A percentile compares a stretch with the other conserved stretches of the same genome.
These are phyloP conservation scores for Stellera chamaejasme DNA, from an alignment of 345 rosid genomes.

Conservation along the genomic window DNA sequence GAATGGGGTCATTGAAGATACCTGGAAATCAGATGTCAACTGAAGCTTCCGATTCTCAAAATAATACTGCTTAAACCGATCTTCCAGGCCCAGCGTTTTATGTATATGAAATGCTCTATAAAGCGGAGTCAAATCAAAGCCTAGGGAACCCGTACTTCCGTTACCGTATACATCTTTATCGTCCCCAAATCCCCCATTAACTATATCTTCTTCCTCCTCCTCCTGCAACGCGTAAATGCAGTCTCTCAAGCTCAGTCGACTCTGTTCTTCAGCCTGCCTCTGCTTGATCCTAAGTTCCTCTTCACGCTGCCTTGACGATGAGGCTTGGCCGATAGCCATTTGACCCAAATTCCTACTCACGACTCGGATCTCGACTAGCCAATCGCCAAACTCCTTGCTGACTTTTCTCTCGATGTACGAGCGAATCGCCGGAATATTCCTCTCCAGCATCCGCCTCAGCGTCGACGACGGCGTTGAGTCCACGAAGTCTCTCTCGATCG, in stretches of 20 bases:
- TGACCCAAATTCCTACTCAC: conserved; percentile 90
- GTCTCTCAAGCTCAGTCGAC: conserved; percentile 78
- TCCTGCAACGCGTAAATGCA: conserved; percentile 79
- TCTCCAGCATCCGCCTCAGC: conserved; percentile 77
- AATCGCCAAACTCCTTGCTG: conserved; percentile 81
- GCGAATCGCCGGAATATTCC: conserved; percentile 73
- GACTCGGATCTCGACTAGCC: conserved; percentile 96
- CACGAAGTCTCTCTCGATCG: conserved; percentile 57
- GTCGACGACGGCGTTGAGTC: conserved; percentile 68
- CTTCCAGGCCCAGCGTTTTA: conserved; percentile 79
- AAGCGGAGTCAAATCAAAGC: conserved; percentile 79
- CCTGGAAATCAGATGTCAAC: conserved; percentile 94
- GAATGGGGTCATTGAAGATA: conserved; percentile 93
- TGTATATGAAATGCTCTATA: conserved; percentile 89
- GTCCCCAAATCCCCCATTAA: conserved; percentile 24
- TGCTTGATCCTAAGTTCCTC: conserved; percentile 95
- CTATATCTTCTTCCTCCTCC: conserved; percentile 68
- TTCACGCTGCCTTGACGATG: conserved; percentile 83
- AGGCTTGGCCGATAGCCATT: conserved; percentile 93
- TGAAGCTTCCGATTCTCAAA: conserved; percentile 91
- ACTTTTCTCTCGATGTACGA: conserved; percentile 76
- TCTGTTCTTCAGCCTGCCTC: conserved; percentile 95
- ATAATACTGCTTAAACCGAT: conserved; percentile 80
- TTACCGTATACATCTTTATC: conserved; percentile 41
- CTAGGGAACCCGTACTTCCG: conserved; percentile 38